Conservation (phyloP, 2,329 filamentous ascomycete genomes). For the Xylariales sp. region DNA sequence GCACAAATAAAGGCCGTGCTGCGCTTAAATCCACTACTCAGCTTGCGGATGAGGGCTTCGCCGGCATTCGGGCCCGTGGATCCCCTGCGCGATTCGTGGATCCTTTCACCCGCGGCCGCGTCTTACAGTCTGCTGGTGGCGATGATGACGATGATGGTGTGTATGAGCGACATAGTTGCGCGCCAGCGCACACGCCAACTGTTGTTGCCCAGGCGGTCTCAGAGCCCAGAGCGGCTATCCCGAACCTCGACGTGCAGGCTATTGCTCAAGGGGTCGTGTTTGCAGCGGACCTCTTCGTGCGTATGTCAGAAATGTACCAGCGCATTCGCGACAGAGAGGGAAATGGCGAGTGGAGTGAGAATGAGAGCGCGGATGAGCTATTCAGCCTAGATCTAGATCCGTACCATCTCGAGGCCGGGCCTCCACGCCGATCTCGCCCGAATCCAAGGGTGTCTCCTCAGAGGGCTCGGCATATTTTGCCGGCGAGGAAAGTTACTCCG, state of each 20-base stretch:
- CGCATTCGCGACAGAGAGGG: slow-evolving; percentile 4
- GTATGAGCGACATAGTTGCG: background rate
- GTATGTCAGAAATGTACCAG: slow-evolving; percentile 18
- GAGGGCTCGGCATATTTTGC: background rate
- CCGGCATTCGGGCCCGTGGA: background rate
- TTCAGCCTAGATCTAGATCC: slow-evolving; percentile 14
- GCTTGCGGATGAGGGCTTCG: too few relatives aligned
- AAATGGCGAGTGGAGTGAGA: background rate
- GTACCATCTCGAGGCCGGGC: slow-evolving; percentile 32
- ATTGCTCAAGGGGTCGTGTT: slow-evolving; percentile 7
- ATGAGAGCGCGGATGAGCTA: background rate
- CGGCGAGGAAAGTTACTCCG: background rate
- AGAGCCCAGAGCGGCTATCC: background rate
- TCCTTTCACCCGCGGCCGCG: slow-evolving; percentile 10
- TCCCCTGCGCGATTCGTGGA: background rate
- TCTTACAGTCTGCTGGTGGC: slow-evolving; percentile 19
- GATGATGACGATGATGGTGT: background rate
- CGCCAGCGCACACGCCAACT: background rate
- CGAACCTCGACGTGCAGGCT: slow-evolving; percentile 7
- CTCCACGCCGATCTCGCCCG: slow-evolving; percentile 8
- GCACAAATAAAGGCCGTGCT: too few relatives aligned
- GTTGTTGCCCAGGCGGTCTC: background rate
- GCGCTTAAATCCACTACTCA: too few relatives aligned
- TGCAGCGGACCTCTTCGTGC: slow-evolving; percentile 1
- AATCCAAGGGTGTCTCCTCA: background rate